A percentile compares a stretch with the other conserved stretches of the same genome.
Conservation (phyloP, 2,329 filamentous ascomycete genomes). For the Aspergillus novofumigatus region DNA sequence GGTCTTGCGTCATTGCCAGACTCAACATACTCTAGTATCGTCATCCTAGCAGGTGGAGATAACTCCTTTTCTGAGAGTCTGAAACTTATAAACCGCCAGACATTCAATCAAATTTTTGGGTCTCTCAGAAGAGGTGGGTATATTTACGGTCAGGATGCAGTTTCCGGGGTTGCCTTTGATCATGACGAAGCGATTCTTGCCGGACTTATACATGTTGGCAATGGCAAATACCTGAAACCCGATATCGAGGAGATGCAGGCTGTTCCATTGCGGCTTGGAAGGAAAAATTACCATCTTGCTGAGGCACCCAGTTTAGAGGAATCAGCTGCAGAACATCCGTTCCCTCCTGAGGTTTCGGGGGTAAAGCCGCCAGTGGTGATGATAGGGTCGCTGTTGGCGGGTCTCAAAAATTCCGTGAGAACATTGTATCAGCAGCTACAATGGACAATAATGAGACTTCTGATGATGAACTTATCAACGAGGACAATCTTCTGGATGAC, state of each 20-base stretch:
- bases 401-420: background rate
- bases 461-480: conserved; percentile 86
- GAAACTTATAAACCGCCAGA: background rate
- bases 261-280: conserved; percentile 61
- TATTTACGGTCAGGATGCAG: conserved; percentile 8
- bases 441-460: conserved; percentile 35
- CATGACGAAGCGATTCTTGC: conserved; percentile 78
- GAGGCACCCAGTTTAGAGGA: background rate
- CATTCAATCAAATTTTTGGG: background rate
- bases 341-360: conserved; percentile 13
- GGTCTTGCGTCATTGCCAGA: conserved; percentile 74
- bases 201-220: conserved; percentile 61
- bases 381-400: conserved; percentile 6
- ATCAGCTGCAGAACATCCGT: background rate
- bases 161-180: conserved; percentile 39
- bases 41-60: conserved; percentile 18
- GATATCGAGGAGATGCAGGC: conserved; percentile 55
- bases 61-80: background rate
- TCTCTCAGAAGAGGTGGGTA: conserved; percentile 1
- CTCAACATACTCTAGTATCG: conserved; percentile 67
- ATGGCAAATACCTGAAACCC: conserved; percentile 69
- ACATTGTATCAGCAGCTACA: background rate
- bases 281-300: conserved; percentile 50
- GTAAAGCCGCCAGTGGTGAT: conserved; percentile 36
- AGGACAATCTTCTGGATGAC: conserved; percentile 79